A percentile compares a stretch with the other conserved stretches of the same genome.
These are phyloP conservation scores for Blumeriella jaapii DNA, from an alignment of 2,329 filamentous ascomycete genomes.

Conservation along the genomic window DNA sequence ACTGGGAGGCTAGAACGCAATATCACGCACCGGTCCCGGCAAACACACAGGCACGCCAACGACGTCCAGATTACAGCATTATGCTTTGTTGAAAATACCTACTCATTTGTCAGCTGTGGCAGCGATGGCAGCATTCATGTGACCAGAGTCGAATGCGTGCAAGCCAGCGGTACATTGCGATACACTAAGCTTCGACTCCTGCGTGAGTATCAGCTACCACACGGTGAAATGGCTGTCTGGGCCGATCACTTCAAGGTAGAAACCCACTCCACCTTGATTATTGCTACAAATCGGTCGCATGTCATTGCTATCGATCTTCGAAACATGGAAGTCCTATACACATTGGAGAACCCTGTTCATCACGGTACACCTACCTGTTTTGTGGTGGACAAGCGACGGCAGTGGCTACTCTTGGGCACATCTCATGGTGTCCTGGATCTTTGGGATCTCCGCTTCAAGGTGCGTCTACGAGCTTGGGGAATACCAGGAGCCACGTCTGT, in stretches of 20 bases:
- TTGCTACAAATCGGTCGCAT: constrained; percentile 78
- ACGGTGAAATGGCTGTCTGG: constrained; percentile 73
- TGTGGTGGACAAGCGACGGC: constrained; percentile 71
- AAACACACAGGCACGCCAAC: constrained; percentile 66
- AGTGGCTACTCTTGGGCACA: constrained; percentile 87
- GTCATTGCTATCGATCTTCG: constrained; percentile 78
- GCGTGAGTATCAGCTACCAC: constrained; percentile 67
- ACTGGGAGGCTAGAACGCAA: constrained; percentile 82
- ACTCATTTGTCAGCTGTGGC: constrained; percentile 84
- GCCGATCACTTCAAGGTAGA: constrained; percentile 85
- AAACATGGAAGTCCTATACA: constrained; percentile 72
- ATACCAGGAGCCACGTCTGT: constrained; percentile 71
- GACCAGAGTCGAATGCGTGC: constrained; percentile 55
- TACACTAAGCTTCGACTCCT: constrained; percentile 71
- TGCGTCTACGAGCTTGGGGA: constrained; percentile 80
- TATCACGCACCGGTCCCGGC: constrained; percentile 73
- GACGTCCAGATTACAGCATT: constrained; percentile 67
- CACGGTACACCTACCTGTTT: constrained; percentile 90
- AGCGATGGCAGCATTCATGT: constrained; percentile 85
- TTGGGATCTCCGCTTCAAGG: constrained; percentile 92
- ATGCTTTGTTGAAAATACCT: constrained; percentile 86
- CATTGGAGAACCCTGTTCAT: constrained; percentile 75
- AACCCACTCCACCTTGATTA: constrained; percentile 65
- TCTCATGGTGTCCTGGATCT: constrained; percentile 86
- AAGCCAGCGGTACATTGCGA: constrained; percentile 46